Conservation (phyloP, 257 asterid genomes). For the Scutellaria baicalensis region DNA sequence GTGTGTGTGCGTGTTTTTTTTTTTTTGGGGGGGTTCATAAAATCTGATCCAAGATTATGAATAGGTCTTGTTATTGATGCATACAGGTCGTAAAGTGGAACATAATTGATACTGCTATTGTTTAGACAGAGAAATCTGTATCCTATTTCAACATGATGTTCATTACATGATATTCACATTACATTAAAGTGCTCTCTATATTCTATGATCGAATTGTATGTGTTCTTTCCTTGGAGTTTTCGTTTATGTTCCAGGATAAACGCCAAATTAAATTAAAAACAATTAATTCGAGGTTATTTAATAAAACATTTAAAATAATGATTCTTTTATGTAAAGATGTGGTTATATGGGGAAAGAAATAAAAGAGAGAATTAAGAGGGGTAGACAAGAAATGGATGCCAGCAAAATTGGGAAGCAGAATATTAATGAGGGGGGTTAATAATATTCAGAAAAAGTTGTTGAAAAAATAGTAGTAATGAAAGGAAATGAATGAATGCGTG, state of each 20-base stretch:
- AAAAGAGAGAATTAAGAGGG: not conserved
- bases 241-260: too few species aligned
- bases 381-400: not conserved
- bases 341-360: not conserved
- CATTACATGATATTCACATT: not conserved
- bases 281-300: too few species aligned
- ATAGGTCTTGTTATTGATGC: not conserved
- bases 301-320: too few species aligned
- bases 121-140: slow-evolving; percentile 2
- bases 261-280: too few species aligned
- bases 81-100: not conserved
- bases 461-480: not conserved
- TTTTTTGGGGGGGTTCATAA: not conserved
- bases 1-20: not conserved
- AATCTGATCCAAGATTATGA: not conserved
- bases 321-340: too few species aligned
- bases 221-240: too few species aligned
- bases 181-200: not conserved
- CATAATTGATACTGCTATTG: not conserved
- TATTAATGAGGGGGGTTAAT: not conserved
- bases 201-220: too few species aligned
- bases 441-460: slow-evolving; percentile 1
- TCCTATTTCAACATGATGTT: slow-evolving; percentile 7
- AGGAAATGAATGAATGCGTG: not conserved
- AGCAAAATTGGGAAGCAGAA: not conserved